Conservation (phyloP, 768 basidiomycete species). For the Amyloporia xantha region DNA sequence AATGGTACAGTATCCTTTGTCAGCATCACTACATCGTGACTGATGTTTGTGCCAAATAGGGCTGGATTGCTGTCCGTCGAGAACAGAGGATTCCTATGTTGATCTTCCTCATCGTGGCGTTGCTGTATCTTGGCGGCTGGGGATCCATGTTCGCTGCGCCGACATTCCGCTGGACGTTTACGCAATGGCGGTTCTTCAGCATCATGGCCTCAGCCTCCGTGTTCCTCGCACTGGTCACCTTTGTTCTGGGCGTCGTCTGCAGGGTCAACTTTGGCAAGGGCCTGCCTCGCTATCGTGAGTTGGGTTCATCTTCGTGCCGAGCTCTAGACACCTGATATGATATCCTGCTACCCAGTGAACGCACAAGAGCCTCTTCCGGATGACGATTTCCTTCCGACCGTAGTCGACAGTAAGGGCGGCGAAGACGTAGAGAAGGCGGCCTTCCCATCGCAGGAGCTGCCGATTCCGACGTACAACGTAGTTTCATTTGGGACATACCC, state of each 20-base stretch:
- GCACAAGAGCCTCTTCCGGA: slow-evolving; percentile 43
- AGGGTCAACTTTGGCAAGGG: slow-evolving; percentile 76
- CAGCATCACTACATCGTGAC: too few relatives aligned
- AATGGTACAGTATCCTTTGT: slow-evolving; percentile 31
- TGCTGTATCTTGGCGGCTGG: slow-evolving; percentile 63
- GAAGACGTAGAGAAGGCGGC: slow-evolving; percentile 44
- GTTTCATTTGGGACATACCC: slow-evolving; percentile 29
- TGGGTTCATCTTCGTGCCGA: background rate
- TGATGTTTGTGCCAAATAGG: too few relatives aligned
- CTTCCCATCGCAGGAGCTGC: slow-evolving; percentile 50
- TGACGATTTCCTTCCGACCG: slow-evolving; percentile 32
- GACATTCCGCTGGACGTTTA: slow-evolving; percentile 73
- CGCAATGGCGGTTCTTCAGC: slow-evolving; percentile 69
- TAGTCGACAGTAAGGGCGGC: slow-evolving; percentile 24
- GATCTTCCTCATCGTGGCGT: slow-evolving; percentile 53
- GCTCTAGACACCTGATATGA: slow-evolving; percentile 1
- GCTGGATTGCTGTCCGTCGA: slow-evolving; percentile 70
- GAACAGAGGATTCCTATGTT: slow-evolving; percentile 56
- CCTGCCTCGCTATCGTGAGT: slow-evolving; percentile 57
- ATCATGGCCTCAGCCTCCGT: slow-evolving; percentile 55
- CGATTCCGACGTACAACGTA: slow-evolving; percentile 49
- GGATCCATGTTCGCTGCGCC: slow-evolving; percentile 64
- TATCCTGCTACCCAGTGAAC: slow-evolving; percentile 36
- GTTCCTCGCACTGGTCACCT: slow-evolving; percentile 44
- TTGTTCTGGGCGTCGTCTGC: slow-evolving; percentile 61